Evolutionary conservation across 2,329 filamentous ascomycete genomes (phyloP).

Genomic region (Claviceps purpurea): DNA sequence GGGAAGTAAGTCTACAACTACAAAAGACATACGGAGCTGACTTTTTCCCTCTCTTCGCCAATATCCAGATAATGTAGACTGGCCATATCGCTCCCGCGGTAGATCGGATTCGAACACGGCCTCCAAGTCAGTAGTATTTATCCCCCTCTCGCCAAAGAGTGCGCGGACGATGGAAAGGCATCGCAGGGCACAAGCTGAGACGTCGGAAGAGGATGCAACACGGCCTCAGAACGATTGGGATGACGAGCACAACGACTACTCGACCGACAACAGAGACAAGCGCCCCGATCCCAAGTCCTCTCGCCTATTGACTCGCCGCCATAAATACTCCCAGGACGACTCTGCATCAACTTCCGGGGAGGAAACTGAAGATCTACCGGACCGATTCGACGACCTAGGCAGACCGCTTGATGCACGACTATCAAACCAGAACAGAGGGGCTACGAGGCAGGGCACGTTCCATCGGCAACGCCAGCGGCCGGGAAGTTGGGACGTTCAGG

Average conservation of each 20-base stretch:
- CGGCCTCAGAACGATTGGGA: constrained; percentile 9
- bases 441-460: constrained; percentile 29
- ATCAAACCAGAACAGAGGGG: constrained; percentile 14
- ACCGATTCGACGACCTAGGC: constrained; percentile 33
- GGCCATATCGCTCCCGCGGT: background rate
- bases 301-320: constrained; percentile 14
- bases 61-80: constrained; percentile 18
- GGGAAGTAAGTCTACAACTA: background rate
- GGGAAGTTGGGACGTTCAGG: constrained; percentile 24
- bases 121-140: constrained; percentile 32
- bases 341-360: constrained; percentile 18
- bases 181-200: constrained; percentile 20
- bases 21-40: constrained; percentile 11
- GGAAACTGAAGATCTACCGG: constrained; percentile 30
- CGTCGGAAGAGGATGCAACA: constrained; percentile 9
- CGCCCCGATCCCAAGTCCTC: constrained; percentile 21
- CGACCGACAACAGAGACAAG: background rate
- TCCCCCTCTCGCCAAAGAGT: constrained; percentile 36
- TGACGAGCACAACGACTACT: constrained; percentile 6
- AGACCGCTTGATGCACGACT: constrained; percentile 21
- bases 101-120: background rate
- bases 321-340: constrained; percentile 3
- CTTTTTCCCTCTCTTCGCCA: background rate
- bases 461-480: constrained; percentile 20
- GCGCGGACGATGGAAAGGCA: constrained; percentile 31